These are phyloP conservation scores for Trypanosoma brucei DNA, from an alignment of 208 protist genomes.

Conservation along the genomic window DNA sequence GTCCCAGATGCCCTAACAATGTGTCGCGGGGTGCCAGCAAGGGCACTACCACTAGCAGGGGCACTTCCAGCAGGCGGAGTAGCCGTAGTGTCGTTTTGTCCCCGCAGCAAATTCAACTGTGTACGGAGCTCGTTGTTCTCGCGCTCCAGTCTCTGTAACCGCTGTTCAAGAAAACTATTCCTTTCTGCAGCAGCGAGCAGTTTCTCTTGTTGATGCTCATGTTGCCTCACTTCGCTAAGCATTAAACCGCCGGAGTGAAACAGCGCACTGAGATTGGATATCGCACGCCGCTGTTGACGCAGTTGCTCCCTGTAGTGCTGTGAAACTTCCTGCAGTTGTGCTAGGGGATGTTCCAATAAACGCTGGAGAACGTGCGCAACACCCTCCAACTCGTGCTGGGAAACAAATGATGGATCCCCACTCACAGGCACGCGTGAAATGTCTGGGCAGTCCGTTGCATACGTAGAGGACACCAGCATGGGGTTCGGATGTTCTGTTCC, in stretches of 20 bases:
- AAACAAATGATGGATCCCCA: neutral
- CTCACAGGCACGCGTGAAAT: neutral
- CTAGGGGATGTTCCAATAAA: constrained; percentile 10
- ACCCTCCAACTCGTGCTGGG: neutral
- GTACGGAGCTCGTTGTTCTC: constrained; percentile 13
- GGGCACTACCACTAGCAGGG: neutral
- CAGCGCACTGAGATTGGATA: constrained; percentile 2
- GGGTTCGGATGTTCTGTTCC: too few relatives aligned
- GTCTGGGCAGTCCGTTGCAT: neutral
- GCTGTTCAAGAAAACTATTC: constrained; percentile 12
- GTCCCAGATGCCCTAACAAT: neutral
- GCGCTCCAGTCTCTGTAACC: constrained; percentile 8
- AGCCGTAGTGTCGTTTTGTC: neutral
- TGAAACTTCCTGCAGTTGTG: constrained; percentile 6
- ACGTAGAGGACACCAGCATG: too few relatives aligned
- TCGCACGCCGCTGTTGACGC: neutral
- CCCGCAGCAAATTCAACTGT: neutral
- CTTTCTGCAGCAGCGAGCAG: constrained; percentile 9
- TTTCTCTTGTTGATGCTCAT: neutral
- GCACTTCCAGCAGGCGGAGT: neutral
- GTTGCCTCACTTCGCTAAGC: neutral
- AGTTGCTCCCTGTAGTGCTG: constrained; percentile 4
- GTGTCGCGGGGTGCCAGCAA: neutral
- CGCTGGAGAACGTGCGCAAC: constrained; percentile 5
- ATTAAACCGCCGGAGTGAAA: constrained; percentile 7